Conservation (phyloP, 106 monocot genomes). For the Allium sativum region DNA sequence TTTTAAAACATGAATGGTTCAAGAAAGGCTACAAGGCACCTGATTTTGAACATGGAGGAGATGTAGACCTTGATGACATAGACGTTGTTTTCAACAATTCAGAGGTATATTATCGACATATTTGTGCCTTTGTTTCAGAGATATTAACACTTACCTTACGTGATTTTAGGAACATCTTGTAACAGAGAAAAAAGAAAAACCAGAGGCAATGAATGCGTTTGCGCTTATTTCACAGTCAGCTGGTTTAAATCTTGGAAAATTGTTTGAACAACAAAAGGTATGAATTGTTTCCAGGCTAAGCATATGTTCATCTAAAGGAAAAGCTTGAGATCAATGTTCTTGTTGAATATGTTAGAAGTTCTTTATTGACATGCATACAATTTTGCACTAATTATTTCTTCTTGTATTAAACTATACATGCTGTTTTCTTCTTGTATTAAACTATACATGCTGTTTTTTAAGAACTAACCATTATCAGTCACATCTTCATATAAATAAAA, state of each 20-base stretch:
- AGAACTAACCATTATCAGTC: too few species aligned
- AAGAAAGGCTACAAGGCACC: conserved; percentile 67
- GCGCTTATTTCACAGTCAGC: conserved; percentile 76
- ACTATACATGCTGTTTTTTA: too few species aligned
- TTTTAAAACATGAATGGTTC: conserved; percentile 84
- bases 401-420: too few species aligned
- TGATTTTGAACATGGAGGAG: conserved; percentile 38
- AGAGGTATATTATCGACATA: conserved; percentile 26
- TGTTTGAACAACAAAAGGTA: conserved; percentile 79
- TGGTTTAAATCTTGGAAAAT: conserved; percentile 77
- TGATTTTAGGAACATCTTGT: conserved; percentile 55
- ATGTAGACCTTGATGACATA: conserved; percentile 70
- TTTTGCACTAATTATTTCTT: too few species aligned
- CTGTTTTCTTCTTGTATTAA: too few species aligned
- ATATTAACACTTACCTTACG: too few species aligned
- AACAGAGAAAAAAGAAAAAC: conserved; percentile 74
- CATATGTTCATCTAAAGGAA: too few species aligned
- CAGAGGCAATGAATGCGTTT: conserved; percentile 91
- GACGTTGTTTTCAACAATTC: conserved; percentile 81
- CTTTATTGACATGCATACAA: too few species aligned
- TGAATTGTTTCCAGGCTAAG: not conserved
- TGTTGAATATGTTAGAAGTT: too few species aligned
- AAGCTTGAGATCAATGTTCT: too few species aligned
- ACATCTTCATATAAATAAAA: not conserved
- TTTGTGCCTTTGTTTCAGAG: too few species aligned